A percentile compares a stretch with the other conserved stretches of the same genome.
These are phyloP conservation scores for Lanzia echinophila DNA, from an alignment of 2,329 filamentous ascomycete genomes.

Conservation along the genomic window DNA sequence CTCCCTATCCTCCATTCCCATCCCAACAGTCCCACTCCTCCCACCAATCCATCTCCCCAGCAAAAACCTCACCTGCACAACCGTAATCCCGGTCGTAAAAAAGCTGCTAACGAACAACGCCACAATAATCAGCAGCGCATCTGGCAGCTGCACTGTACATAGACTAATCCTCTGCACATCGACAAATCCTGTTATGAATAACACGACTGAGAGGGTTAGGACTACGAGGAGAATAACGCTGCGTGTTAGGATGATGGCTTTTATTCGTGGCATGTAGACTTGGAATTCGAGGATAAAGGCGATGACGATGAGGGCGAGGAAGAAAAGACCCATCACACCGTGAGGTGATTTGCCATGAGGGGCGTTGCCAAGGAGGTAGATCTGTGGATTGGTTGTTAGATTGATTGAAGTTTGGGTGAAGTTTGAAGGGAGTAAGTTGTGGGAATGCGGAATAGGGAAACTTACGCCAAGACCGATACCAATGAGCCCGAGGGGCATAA, in stretches of 20 bases:
- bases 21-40: background rate
- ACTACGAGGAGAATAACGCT: background rate
- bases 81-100: background rate
- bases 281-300: background rate
- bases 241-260: background rate
- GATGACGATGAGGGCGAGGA: background rate
- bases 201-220: accelerated
- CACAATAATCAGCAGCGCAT: background rate
- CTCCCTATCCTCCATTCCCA: background rate
- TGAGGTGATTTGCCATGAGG: background rate
- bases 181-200: background rate
- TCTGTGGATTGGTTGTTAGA: background rate
- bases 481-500: background rate
- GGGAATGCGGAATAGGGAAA: background rate
- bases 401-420: background rate
- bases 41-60: background rate
- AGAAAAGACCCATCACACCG: background rate
- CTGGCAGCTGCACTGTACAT: conserved; percentile 2
- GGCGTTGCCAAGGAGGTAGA: background rate
- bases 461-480: background rate
- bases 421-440: background rate
- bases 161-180: conserved; percentile 6
- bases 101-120: background rate
- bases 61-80: background rate
- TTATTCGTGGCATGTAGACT: background rate